Evolutionary conservation across 1,284 basidiomycete genomes (phyloP), one percentile per base, ranked within the genome.

Genomic region (Ganoderma lucidum): DNA sequence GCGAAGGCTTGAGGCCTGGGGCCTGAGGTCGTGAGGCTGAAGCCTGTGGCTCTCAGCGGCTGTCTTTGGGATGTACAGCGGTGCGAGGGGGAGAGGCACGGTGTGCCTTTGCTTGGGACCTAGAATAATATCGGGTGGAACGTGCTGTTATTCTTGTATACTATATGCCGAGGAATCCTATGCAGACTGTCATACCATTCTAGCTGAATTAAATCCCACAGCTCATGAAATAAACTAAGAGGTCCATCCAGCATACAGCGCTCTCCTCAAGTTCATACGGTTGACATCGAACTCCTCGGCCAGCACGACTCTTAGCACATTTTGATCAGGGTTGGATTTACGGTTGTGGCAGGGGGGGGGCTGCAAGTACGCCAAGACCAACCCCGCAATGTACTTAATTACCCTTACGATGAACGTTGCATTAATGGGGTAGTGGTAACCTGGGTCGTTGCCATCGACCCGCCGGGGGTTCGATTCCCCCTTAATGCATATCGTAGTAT

Each of bases 381-480:
- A 23, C 23, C 23, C 23, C 23, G 23, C 0, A 23, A 23, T 23
- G 23, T n/a, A n/a, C n/a, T n/a, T n/a, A n/a, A n/a, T n/a, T n/a
- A n/a, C n/a, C n/a, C n/a, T n/a, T n/a, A n/a, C n/a, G n/a, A n/a
- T n/a, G n/a, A 23, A 23, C 23, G 23, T 23, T 23, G 75, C 75
- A 76, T 75, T 76, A 77, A 77, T 77, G 76, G 76, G 76, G 76
- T 77, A 77, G 76, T 76, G 75, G 76, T 77, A 77, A 77, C 76
- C 73, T 77, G 76, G 76, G 75, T 77, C 75, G 76, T 77, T 77
- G 75, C 74, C 74, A 76, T 83, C 78, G 79, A 88, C 87, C 88
- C 87, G 88, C 88, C 87, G 87, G 87, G 87, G 84, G 89, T 90
- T 90, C 88, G 86, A 90, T 90, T 89, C 88, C 87, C 88, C 70